phyloP scores from a whole-genome alignment of 2,329 filamentous ascomycete species.

The Ophiostoma himal-ulmi region DNA sequence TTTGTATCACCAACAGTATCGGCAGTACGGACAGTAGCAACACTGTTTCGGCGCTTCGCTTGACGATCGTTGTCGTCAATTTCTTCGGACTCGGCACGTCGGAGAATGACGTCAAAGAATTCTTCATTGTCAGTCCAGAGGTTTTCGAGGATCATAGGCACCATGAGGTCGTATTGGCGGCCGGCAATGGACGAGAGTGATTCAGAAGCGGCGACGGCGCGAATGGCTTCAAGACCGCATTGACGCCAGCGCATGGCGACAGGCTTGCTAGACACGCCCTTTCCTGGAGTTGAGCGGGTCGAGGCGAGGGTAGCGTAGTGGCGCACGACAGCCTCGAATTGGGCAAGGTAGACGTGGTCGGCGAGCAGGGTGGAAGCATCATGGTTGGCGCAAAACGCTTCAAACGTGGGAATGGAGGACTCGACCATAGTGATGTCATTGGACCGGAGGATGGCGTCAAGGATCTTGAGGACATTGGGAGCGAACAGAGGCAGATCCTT shows the following conservation, averaged over 20 bases:
- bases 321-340: conserved; percentile 76
- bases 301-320: conserved; percentile 77
- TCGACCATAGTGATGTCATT: conserved; percentile 90
- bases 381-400: conserved; percentile 82
- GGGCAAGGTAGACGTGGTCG: conserved; percentile 73
- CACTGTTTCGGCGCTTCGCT: conserved; percentile 65
- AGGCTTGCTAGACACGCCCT: conserved; percentile 58
- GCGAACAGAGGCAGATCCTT: conserved; percentile 88
- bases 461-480: conserved; percentile 73
- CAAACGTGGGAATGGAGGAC: conserved; percentile 78
- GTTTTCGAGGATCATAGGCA: conserved; percentile 83
- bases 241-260: conserved; percentile 73
- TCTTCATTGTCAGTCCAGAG: conserved; percentile 69
- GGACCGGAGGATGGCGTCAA: conserved; percentile 75
- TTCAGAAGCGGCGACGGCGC: conserved; percentile 73
- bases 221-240: conserved; percentile 70
- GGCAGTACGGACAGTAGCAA: conserved; percentile 67
- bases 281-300: conserved; percentile 48
- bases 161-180: conserved; percentile 68
- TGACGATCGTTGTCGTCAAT: conserved; percentile 60
- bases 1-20: conserved; percentile 60
- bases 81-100: conserved; percentile 62
- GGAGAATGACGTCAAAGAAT: conserved; percentile 61
- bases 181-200: conserved; percentile 68
- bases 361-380: conserved; percentile 79